Evolutionary conservation across 441 rosid genomes (phyloP).

Genomic region (Manihot esculenta): DNA sequence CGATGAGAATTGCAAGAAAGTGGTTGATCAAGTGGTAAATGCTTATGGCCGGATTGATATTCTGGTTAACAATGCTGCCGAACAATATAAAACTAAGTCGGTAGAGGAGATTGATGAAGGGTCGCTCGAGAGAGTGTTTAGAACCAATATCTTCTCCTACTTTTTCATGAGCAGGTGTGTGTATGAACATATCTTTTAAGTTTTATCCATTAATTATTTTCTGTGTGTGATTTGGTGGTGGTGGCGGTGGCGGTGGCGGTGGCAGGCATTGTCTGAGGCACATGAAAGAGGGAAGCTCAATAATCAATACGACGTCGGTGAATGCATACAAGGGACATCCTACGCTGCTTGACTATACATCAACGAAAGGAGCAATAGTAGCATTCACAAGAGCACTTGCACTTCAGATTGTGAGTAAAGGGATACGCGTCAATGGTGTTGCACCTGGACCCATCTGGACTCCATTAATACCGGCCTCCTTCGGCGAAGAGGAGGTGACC

Average conservation of each 20-base stretch:
- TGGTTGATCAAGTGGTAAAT: constrained; percentile 52
- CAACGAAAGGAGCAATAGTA: constrained; percentile 82
- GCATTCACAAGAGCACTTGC: constrained; percentile 70
- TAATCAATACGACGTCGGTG: constrained; percentile 73
- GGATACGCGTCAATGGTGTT: constrained; percentile 73
- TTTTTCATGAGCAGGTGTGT: constrained; percentile 47
- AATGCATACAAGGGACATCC: constrained; percentile 61
- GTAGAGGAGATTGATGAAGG: constrained; percentile 53
- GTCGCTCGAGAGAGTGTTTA: constrained; percentile 53
- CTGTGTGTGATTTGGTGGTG: too few species aligned
- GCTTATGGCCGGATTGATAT: constrained; percentile 52
- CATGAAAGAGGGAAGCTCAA: constrained; percentile 72
- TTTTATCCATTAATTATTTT: too few species aligned
- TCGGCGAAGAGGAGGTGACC: constrained; percentile 46
- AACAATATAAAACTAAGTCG: constrained; percentile 40
- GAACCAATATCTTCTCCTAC: constrained; percentile 54
- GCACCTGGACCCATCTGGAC: constrained; percentile 93
- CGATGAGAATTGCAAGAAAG: constrained; percentile 62
- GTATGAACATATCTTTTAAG: too few species aligned
- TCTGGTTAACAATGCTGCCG: constrained; percentile 57
- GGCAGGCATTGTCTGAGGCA: constrained; percentile 52
- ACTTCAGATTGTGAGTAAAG: constrained; percentile 59
- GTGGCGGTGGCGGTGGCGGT: too few species aligned
- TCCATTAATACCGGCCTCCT: constrained; percentile 67
- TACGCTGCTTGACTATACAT: constrained; percentile 59